These are phyloP conservation scores for Yamadazyma diddensiae DNA, from an alignment of 1,139 yeast genomes.

Conservation along the genomic window DNA sequence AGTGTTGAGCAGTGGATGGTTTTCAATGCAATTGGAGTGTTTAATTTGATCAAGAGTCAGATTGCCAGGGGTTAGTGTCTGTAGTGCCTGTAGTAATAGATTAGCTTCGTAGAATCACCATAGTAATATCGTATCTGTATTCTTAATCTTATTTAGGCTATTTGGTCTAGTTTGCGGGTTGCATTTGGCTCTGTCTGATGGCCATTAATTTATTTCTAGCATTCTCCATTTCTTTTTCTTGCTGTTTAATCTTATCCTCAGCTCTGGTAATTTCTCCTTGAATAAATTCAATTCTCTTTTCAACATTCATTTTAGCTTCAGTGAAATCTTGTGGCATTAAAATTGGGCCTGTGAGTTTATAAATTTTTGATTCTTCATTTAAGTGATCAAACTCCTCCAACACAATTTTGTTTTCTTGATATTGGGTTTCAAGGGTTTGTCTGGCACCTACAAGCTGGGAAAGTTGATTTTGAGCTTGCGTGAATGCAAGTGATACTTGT, in stretches of 20 bases:
- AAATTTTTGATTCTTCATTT: constrained; percentile 64
- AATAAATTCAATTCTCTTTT: constrained; percentile 85
- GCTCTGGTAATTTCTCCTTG: constrained; percentile 69
- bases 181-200: constrained; percentile 25
- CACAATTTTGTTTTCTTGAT: constrained; percentile 92
- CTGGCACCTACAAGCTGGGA: constrained; percentile 57
- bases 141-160: too few relatives aligned
- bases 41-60: constrained; percentile 72
- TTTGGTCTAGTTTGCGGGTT: too few relatives aligned
- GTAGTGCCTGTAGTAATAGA: too few relatives aligned
- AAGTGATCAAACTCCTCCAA: constrained; percentile 69
- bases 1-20: constrained; percentile 71
- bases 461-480: constrained; percentile 30
- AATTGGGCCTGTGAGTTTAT: constrained; percentile 89
- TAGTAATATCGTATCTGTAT: too few relatives aligned
- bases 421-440: constrained; percentile 72
- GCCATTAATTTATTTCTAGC: constrained; percentile 49
- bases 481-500: constrained; percentile 38
- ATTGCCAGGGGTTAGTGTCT: constrained; percentile 52
- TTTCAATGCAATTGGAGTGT: constrained; percentile 64
- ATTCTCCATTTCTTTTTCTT: constrained; percentile 50
- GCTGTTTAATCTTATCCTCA: constrained; percentile 52
- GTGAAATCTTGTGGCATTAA: constrained; percentile 80
- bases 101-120: too few relatives aligned
- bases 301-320: constrained; percentile 82